Evolutionary conservation across 768 basidiomycete genomes (phyloP).

Genomic region (Exsudoporus frostii): DNA sequence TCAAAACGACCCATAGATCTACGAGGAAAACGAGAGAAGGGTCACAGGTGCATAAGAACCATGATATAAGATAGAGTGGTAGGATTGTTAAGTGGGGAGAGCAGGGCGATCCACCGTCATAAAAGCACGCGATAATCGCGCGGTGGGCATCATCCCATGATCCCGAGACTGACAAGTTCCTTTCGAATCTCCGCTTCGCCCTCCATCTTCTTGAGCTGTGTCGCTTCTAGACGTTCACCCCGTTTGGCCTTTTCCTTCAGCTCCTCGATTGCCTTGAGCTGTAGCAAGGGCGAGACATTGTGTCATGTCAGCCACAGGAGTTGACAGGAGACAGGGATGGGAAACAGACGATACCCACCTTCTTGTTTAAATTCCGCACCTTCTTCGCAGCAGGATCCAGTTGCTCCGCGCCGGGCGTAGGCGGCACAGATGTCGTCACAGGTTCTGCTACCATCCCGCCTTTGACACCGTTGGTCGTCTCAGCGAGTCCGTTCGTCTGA

Average conservation of each 20-base stretch:
- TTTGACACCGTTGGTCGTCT: slow-evolving; percentile 16
- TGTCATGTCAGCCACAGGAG: not conserved
- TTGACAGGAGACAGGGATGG: not conserved
- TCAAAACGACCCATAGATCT: slow-evolving; percentile 6
- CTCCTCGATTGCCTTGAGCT: slow-evolving; percentile 99
- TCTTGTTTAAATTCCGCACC: slow-evolving; percentile 92
- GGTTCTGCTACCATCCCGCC: slow-evolving; percentile 5
- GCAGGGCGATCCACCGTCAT: not conserved
- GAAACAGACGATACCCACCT: slow-evolving; percentile 45
- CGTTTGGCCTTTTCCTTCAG: slow-evolving; percentile 88
- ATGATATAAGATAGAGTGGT: not conserved
- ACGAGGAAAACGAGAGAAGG: not conserved
- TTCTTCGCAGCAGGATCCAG: slow-evolving; percentile 88
- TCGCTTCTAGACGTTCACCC: slow-evolving; percentile 90
- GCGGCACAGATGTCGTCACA: slow-evolving; percentile 36
- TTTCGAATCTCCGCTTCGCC: slow-evolving; percentile 80
- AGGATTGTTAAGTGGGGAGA: too few species aligned
- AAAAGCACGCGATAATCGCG: not conserved
- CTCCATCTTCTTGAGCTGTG: slow-evolving; percentile 96
- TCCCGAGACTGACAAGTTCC: slow-evolving; percentile 56
- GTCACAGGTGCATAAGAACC: not conserved
- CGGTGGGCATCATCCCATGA: slow-evolving; percentile 11
- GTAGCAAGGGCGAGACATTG: not conserved
- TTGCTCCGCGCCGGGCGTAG: slow-evolving; percentile 55
- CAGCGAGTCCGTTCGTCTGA: slow-evolving; percentile 26